Conservation (phyloP, 2,329 filamentous ascomycete species). For the Karstenula rhodostoma region DNA sequence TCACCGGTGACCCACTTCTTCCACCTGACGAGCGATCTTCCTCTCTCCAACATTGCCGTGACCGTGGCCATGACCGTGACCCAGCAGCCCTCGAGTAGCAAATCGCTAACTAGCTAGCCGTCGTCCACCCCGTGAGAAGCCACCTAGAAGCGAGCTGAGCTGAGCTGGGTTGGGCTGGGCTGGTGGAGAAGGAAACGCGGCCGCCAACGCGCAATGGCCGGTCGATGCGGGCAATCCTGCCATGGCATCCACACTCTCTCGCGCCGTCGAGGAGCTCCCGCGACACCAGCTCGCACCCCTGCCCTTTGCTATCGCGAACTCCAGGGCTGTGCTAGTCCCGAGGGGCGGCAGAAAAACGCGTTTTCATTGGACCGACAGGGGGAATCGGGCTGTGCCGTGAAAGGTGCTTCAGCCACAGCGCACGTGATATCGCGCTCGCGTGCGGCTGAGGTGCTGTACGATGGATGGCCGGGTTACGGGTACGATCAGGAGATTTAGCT, state of each 20-base stretch:
- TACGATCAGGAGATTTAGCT: not conserved
- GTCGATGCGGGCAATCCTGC: not conserved
- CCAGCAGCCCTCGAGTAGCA: not conserved
- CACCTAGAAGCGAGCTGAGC: too few species aligned
- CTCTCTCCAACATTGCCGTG: not conserved
- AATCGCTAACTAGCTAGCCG: not conserved
- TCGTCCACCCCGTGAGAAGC: not conserved
- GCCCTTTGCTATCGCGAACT: not conserved
- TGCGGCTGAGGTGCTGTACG: constrained; percentile 8
- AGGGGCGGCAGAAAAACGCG: constrained; percentile 11
- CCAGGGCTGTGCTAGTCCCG: constrained; percentile 17
- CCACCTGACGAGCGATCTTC: constrained; percentile 1
- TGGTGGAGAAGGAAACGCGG: not conserved
- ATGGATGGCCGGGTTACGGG: not conserved
- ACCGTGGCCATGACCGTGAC: too few species aligned
- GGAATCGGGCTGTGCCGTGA: constrained; percentile 16
- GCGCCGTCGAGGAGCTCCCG: not conserved
- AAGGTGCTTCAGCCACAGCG: constrained; percentile 15
- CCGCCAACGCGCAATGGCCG: not conserved
- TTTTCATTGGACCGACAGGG: constrained; percentile 1
- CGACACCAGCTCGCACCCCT: not conserved
- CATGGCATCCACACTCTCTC: not conserved
- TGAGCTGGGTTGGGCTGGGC: not conserved
- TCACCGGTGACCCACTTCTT: constrained; percentile 14
- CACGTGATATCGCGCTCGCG: constrained; percentile 8